Percentiles rank a stretch among this genome's conserved stretches.
These are phyloP conservation scores for Tillandsia fasciculata DNA, from an alignment of 176 grass and related monocot genomes.

Conservation along the genomic window DNA sequence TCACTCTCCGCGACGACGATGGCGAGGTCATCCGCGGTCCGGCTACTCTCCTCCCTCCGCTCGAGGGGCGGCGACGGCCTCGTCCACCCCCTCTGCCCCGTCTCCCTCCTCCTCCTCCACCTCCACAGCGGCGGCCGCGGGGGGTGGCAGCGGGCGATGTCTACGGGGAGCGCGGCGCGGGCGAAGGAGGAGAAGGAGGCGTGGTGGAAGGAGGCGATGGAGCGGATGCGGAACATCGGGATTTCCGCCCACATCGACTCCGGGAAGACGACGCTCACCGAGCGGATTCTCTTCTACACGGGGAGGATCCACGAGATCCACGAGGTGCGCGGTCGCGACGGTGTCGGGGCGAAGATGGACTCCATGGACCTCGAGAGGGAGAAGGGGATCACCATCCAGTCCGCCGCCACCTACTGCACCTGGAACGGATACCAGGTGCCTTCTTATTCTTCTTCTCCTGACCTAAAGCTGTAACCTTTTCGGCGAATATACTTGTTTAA, in stretches of 20 bases:
- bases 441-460: not conserved
- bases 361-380: constrained; percentile 97
- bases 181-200: constrained; percentile 72
- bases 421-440: constrained; percentile 90
- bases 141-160: constrained; percentile 11
- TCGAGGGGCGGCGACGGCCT: not conserved
- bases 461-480: no score
- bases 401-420: constrained; percentile 91
- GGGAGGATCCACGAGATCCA: constrained; percentile 95
- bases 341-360: constrained; percentile 94
- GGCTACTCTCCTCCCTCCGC: constrained; percentile 24
- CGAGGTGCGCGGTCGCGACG: constrained; percentile 85
- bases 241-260: constrained; percentile 99
- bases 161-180: constrained; percentile 27
- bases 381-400: constrained; percentile 97
- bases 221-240: constrained; percentile 82
- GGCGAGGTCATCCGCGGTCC: constrained; percentile 25
- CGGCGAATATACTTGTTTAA: no score
- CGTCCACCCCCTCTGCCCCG: not conserved
- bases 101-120: not conserved
- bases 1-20: constrained; percentile 6
- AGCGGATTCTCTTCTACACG: constrained; percentile 89
- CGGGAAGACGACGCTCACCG: constrained; percentile 90
- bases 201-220: constrained; percentile 79
- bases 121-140: not conserved